Conservation (phyloP, 257 asterid species). For the Lycium barbarum region DNA sequence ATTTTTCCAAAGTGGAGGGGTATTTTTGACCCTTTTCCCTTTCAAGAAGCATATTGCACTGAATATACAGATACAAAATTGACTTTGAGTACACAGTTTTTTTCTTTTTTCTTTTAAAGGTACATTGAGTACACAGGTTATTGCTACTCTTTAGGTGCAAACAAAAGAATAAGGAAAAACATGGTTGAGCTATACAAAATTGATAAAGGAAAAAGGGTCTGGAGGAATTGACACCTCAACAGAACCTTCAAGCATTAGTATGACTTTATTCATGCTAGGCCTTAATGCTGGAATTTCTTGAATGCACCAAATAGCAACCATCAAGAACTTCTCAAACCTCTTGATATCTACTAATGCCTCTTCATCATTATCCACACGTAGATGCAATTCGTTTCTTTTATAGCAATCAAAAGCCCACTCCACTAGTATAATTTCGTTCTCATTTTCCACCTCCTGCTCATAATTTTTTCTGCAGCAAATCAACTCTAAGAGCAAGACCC, state of each 20-base stretch:
- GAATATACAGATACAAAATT: neutral
- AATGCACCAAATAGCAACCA: conserved; percentile 46
- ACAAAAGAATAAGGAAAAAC: neutral
- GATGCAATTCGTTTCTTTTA: neutral
- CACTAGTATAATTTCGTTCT: neutral
- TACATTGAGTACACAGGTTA: neutral
- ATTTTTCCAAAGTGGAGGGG: too few relatives aligned
- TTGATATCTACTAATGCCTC: neutral
- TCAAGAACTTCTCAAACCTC: conserved; percentile 33
- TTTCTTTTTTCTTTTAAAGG: too few relatives aligned
- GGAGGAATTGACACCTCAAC: conserved; percentile 31
- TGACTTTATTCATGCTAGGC: conserved; percentile 51
- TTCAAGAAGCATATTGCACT: neutral
- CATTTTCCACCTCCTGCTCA: neutral
- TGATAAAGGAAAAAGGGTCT: neutral
- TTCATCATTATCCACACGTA: neutral
- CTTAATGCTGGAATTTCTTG: conserved; percentile 50
- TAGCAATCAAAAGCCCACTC: conserved; percentile 4
- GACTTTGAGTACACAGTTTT: neutral
- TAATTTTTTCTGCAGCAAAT: neutral
- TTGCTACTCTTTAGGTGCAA: neutral
- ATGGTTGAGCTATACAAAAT: neutral
- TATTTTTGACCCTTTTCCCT: too few relatives aligned
- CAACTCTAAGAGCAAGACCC: conserved; percentile 10
- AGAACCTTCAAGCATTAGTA: conserved; percentile 49